phyloP scores from a whole-genome alignment of 768 basidiomycete species.

The Astraeus odoratus region DNA sequence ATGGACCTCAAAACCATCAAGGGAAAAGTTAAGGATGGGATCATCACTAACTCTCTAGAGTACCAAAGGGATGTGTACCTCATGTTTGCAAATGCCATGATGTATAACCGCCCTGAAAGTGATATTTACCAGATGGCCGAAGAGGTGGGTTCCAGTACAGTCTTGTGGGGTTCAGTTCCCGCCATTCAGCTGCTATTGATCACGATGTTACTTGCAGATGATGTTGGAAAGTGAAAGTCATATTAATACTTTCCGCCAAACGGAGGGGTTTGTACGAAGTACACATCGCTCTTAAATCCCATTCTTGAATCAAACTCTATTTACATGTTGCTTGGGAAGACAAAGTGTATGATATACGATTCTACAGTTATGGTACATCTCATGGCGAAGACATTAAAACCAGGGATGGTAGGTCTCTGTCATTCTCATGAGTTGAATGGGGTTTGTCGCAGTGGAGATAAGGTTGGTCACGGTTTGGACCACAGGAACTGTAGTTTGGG shows the following conservation, averaged over 20 bases:
- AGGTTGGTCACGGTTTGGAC: slow-evolving; percentile 77
- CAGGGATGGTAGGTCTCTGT: slow-evolving; percentile 81
- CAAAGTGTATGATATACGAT: slow-evolving; percentile 3
- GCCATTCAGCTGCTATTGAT: neutral
- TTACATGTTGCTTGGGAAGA: neutral
- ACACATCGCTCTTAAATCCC: slow-evolving; percentile 20
- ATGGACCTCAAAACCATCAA: slow-evolving; percentile 96
- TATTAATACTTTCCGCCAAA: slow-evolving; percentile 66
- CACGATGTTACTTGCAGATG: slow-evolving; percentile 41
- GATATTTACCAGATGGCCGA: slow-evolving; percentile 89
- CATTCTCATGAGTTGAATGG: slow-evolving; percentile 78
- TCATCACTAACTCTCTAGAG: slow-evolving; percentile 75
- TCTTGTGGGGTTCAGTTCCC: neutral
- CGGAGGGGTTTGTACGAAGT: slow-evolving; percentile 59
- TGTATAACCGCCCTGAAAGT: slow-evolving; percentile 86
- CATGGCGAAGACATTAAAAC: slow-evolving; percentile 51
- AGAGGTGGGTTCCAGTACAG: slow-evolving; percentile 58
- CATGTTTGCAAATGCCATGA: slow-evolving; percentile 97
- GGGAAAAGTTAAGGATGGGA: slow-evolving; percentile 73
- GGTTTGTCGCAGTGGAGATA: slow-evolving; percentile 82
- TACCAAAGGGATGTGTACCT: slow-evolving; percentile 86
- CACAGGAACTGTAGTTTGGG: slow-evolving; percentile 36
- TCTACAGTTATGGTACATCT: slow-evolving; percentile 2
- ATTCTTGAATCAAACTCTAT: slow-evolving; percentile 1
- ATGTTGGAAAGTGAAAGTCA: slow-evolving; percentile 65